Percentiles rank a stretch among this genome's conserved stretches.
Evolutionary conservation across 148 eudicot genomes (phyloP).

Genomic region (Nepenthes gracilis): DNA sequence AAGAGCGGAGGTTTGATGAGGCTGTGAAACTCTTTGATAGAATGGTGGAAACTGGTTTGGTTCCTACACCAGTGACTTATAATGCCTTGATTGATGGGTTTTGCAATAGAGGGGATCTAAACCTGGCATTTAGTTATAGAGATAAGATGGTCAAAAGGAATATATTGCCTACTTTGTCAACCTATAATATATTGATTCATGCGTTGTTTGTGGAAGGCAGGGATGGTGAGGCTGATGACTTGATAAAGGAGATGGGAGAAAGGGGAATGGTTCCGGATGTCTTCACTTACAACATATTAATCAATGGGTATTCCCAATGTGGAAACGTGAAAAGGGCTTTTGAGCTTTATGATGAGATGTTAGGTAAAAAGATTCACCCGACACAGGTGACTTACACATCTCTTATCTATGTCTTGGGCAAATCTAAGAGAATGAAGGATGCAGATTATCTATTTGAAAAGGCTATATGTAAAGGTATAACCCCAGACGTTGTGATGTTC

Average conservation of each 20-base stretch:
- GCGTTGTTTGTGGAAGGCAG: constrained; percentile 48
- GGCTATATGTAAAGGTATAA: constrained; percentile 23
- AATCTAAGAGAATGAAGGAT: constrained; percentile 50
- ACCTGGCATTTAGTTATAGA: constrained; percentile 36
- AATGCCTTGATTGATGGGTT: constrained; percentile 58
- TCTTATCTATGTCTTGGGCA: constrained; percentile 52
- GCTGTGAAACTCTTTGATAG: constrained; percentile 28
- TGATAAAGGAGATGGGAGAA: constrained; percentile 53
- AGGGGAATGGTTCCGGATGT: constrained; percentile 39
- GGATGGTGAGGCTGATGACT: constrained; percentile 28
- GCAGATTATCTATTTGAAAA: constrained; percentile 49
- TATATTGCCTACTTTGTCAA: constrained; percentile 42
- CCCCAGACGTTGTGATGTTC: constrained; percentile 63
- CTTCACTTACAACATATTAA: constrained; percentile 62
- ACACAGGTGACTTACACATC: constrained; percentile 67
- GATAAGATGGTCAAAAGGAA: constrained; percentile 55
- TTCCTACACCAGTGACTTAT: constrained; percentile 41
- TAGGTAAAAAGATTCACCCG: constrained; percentile 44
- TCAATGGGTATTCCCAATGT: constrained; percentile 52
- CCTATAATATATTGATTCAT: constrained; percentile 59
- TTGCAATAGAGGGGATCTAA: constrained; percentile 54
- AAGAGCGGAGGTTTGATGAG: constrained; percentile 42
- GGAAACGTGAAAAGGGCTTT: constrained; percentile 51
- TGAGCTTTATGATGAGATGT: constrained; percentile 50
- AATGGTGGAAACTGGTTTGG: constrained; percentile 37